Percentiles rank a stretch among this genome's conserved stretches.
These are phyloP conservation scores for Candida easanensis DNA, from an alignment of 805 yeast genomes.

Conservation along the genomic window DNA sequence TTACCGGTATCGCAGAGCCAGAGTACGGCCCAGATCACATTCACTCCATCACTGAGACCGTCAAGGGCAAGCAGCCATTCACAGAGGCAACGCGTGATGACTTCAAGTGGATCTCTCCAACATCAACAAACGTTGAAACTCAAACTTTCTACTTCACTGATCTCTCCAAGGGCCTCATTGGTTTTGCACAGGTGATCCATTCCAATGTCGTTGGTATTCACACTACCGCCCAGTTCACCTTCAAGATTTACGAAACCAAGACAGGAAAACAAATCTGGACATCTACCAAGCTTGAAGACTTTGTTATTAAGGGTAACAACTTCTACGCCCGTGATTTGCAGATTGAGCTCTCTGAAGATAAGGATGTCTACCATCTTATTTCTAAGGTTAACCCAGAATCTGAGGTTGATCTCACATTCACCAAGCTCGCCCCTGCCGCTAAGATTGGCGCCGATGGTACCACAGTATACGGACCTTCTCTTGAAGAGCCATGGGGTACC, in stretches of 20 bases:
- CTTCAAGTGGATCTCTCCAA: conserved; percentile 71
- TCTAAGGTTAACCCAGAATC: conserved; percentile 69
- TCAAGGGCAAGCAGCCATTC: conserved; percentile 55
- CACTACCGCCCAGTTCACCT: conserved; percentile 92
- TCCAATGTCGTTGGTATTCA: conserved; percentile 87
- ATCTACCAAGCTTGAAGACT: conserved; percentile 82
- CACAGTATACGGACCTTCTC: conserved; percentile 83
- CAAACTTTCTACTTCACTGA: conserved; percentile 85
- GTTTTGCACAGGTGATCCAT: conserved; percentile 93
- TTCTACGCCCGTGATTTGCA: conserved; percentile 75
- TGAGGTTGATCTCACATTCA: conserved; percentile 64
- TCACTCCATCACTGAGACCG: conserved; percentile 70
- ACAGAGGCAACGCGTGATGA: conserved; percentile 63
- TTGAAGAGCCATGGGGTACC: conserved; percentile 89
- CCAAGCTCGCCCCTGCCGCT: conserved; percentile 69
- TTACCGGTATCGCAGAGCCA: conserved; percentile 96
- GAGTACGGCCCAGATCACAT: conserved; percentile 93
- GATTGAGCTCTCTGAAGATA: conserved; percentile 57
- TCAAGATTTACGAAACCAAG: conserved; percentile 62
- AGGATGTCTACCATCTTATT: conserved; percentile 49
- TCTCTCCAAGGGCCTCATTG: conserved; percentile 58
- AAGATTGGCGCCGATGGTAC: conserved; percentile 88
- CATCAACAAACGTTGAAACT: conserved; percentile 90
- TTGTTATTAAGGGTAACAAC: conserved; percentile 66
- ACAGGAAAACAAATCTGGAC: conserved; percentile 69